A percentile compares a stretch with the other conserved stretches of the same genome.
Evolutionary conservation across 108 stramenopile species (phyloP).

Genomic region (Discostella stelligeroides): DNA sequence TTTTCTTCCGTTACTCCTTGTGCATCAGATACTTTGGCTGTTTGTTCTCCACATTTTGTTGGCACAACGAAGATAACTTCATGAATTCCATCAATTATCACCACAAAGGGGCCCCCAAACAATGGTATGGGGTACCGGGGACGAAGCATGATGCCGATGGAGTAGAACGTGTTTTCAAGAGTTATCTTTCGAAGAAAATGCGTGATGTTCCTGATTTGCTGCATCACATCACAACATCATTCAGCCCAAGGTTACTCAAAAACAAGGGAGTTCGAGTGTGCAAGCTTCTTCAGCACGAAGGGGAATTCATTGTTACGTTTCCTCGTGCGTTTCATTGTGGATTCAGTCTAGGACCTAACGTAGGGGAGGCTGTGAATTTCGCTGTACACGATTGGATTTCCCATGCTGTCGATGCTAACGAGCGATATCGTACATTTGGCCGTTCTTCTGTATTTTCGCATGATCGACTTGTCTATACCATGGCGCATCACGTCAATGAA

Average conservation of each 20-base stretch:
- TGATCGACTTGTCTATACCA: constrained; percentile 90
- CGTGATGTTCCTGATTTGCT: constrained; percentile 90
- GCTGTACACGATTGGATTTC: constrained; percentile 94
- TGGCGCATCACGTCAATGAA: constrained; percentile 82
- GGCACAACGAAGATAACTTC: constrained; percentile 99
- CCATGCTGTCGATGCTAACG: constrained; percentile 89
- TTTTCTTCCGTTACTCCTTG: neutral
- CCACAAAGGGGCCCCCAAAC: constrained; percentile 95
- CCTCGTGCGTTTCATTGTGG: constrained; percentile 97
- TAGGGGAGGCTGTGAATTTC: constrained; percentile 95
- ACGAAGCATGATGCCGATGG: constrained; percentile 79
- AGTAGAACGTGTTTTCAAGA: constrained; percentile 86
- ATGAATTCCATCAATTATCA: constrained; percentile 98
- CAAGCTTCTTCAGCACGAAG: constrained; percentile 88
- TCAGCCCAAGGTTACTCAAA: constrained; percentile 87
- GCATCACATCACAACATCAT: constrained; percentile 95
- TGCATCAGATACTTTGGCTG: constrained; percentile 77
- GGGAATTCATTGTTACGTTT: constrained; percentile 97
- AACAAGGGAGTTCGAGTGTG: constrained; percentile 87
- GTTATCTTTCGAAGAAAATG: constrained; percentile 91
- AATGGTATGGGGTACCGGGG: constrained; percentile 97
- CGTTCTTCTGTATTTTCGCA: constrained; percentile 91
- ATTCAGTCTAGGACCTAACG: constrained; percentile 94
- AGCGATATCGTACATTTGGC: constrained; percentile 86
- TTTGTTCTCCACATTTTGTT: constrained; percentile 97